Conservation (phyloP, 257 asterid genomes). For the Coffea canephora region DNA sequence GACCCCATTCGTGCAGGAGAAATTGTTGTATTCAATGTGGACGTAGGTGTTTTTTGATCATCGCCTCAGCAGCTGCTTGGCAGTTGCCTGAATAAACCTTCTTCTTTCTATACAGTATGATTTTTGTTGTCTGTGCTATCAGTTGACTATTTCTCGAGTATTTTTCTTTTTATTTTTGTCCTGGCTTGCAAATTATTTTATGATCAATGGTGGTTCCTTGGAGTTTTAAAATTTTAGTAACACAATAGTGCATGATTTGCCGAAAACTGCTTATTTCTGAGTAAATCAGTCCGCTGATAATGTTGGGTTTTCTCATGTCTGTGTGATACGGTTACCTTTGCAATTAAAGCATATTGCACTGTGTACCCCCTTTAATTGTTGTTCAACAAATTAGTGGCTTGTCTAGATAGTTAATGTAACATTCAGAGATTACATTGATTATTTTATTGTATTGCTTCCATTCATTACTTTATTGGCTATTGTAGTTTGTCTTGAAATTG, state of each 20-base stretch:
- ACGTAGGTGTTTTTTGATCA: conserved; percentile 48
- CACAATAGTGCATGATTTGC: background rate
- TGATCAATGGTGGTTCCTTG: background rate
- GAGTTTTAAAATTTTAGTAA: background rate
- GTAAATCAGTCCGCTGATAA: background rate
- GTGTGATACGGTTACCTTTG: background rate
- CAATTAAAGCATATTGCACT: background rate
- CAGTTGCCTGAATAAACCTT: background rate
- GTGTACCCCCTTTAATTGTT: background rate
- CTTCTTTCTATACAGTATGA: background rate
- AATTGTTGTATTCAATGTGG: conserved; percentile 93
- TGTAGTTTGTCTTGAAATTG: background rate
- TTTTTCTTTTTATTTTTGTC: background rate
- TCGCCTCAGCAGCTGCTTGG: background rate
- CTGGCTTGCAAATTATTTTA: background rate
- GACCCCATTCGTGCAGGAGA: conserved; percentile 99
- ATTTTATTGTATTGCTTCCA: background rate
- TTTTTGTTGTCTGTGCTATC: background rate
- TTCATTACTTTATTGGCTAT: background rate
- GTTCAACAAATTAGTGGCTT: background rate
- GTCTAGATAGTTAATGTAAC: background rate
- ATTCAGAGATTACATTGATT: background rate
- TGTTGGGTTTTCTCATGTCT: background rate
- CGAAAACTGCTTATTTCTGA: background rate
- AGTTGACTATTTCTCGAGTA: background rate